Evolutionary conservation across 768 basidiomycete species (phyloP).

Genomic region (Arthromyces matolae): DNA sequence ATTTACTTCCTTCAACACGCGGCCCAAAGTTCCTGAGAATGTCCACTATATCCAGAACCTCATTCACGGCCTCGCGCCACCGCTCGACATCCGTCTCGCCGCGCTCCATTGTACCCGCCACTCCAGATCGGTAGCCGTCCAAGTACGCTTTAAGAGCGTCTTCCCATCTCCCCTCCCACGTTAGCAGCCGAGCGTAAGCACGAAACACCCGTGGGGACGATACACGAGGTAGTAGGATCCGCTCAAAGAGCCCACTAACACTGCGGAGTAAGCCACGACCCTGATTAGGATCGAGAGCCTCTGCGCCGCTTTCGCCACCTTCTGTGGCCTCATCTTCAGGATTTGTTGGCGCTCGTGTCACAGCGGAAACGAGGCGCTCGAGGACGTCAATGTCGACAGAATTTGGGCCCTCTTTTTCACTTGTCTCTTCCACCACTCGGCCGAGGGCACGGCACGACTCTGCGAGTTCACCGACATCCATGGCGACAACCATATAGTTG

Average conservation of each 20-base stretch:
- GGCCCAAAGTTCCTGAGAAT: constrained; percentile 82
- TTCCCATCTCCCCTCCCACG: constrained; percentile 68
- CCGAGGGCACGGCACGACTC: constrained; percentile 83
- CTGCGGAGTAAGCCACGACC: constrained; percentile 63
- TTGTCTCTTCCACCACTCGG: constrained; percentile 78
- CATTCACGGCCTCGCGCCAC: constrained; percentile 74
- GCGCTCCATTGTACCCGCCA: constrained; percentile 55
- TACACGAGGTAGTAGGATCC: constrained; percentile 76
- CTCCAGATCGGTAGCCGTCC: constrained; percentile 75
- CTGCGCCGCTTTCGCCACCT: constrained; percentile 6
- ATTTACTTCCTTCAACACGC: constrained; percentile 53
- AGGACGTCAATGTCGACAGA: constrained; percentile 85
- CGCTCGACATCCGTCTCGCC: constrained; percentile 64
- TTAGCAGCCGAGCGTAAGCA: constrained; percentile 77
- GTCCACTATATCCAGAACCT: constrained; percentile 84
- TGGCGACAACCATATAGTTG: constrained; percentile 92
- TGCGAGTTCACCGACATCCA: constrained; percentile 89
- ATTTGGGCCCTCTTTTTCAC: constrained; percentile 42
- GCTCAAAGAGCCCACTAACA: constrained; percentile 71
- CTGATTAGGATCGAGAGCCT: constrained; percentile 63
- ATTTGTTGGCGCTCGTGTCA: constrained; percentile 52
- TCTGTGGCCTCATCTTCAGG: constrained; percentile 32
- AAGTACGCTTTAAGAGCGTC: constrained; percentile 81
- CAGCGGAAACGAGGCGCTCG: constrained; percentile 85
- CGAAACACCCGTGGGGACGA: constrained; percentile 78